Base-by-base conservation (phyloP, 306 rosid genomes). In the Trifolium pratense region DNA sequence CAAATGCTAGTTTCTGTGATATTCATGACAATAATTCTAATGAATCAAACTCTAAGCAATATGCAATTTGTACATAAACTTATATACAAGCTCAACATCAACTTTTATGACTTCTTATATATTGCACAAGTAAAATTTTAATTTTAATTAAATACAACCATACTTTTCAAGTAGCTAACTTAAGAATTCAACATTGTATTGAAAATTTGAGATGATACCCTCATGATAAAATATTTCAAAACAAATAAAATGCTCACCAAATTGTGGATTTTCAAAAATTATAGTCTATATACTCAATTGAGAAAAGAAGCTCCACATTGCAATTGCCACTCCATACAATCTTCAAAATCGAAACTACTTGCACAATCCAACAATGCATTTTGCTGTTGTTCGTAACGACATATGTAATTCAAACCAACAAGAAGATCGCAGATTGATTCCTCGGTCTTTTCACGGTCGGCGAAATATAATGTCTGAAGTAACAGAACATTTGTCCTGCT, bases 261-360 rank as follows among this genome's bases (percentile, higher is more conserved):
- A 62, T 75, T 63, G 58, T 63, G 46, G 80, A 71, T 31, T 61
- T 73, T 70, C 57, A 79, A 84, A 85, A 75, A 18, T 75, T 17
- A 40, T n/a, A 21, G 32, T 20, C n/a, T 64, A 69, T 39, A 72
- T 18, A 43, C 53, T 86, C 84, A 90, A 82, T 74, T 83, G 79
- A 84, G 80, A 82, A 74, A 90, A 32, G 96, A 81, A 73, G 87
- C 84, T 77, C 90, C 84, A 70, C 97, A 88, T 81, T 92, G 96
- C 89, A 86, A 39, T 73, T 90, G 92, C 98, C 98, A 92, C 67
- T 90, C 95, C 91, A 87, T 66, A 74, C 98, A 92, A 66, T 90
- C 96, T 78, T 92, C 96, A 32, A 89, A 86, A 83, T 92, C 98
- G 39, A 92, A 92, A 82, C 98, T 92, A 84, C 92, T 86, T 0